A percentile compares a stretch with the other conserved stretches of the same genome.
phyloP scores from a whole-genome alignment of 495 filamentous ascomycete genomes.

The Baudoinia panamericana region DNA sequence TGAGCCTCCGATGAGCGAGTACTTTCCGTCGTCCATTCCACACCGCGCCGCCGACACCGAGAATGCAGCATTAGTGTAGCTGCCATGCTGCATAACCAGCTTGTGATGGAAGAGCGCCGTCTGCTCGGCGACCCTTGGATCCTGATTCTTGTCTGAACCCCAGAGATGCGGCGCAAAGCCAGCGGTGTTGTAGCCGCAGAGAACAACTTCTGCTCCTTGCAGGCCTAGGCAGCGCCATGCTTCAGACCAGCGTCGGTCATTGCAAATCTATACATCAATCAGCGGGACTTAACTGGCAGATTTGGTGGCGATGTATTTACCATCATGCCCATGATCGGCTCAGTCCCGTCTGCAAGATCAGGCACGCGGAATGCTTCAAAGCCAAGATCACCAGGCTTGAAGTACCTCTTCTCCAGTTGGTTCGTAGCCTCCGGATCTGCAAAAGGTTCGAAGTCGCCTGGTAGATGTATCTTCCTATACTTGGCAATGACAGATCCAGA shows the following conservation, averaged over 20 bases:
- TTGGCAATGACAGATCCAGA: conserved; percentile 31
- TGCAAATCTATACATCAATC: conserved; percentile 29
- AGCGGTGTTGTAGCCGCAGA: conserved; percentile 39
- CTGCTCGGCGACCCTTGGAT: conserved; percentile 30
- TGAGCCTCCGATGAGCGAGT: conserved; percentile 36
- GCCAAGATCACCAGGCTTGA: conserved; percentile 36
- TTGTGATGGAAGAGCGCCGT: conserved; percentile 36
- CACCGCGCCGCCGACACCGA: conserved; percentile 33
- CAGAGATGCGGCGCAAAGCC: conserved; percentile 34
- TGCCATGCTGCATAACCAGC: conserved; percentile 35
- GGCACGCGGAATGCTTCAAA: conserved; percentile 38
- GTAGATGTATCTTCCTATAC: conserved; percentile 40
- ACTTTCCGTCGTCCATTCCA: conserved; percentile 36
- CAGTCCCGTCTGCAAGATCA: conserved; percentile 26
- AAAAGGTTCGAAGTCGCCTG: conserved; percentile 36
- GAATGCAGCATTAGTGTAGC: conserved; percentile 38
- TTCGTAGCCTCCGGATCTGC: conserved; percentile 34
- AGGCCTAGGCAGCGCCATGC: conserved; percentile 37
- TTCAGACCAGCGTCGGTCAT: conserved; percentile 39
- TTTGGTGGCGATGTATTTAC: too few relatives aligned
- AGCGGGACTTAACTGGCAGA: too few relatives aligned
- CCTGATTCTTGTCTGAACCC: conserved; percentile 31
- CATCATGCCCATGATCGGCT: conserved; percentile 40
- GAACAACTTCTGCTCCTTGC: conserved; percentile 38
- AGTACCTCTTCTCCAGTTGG: conserved; percentile 42